A percentile compares a stretch with the other conserved stretches of the same genome.
Conservation (phyloP, 768 basidiomycete species). For the Trametes maxima region DNA sequence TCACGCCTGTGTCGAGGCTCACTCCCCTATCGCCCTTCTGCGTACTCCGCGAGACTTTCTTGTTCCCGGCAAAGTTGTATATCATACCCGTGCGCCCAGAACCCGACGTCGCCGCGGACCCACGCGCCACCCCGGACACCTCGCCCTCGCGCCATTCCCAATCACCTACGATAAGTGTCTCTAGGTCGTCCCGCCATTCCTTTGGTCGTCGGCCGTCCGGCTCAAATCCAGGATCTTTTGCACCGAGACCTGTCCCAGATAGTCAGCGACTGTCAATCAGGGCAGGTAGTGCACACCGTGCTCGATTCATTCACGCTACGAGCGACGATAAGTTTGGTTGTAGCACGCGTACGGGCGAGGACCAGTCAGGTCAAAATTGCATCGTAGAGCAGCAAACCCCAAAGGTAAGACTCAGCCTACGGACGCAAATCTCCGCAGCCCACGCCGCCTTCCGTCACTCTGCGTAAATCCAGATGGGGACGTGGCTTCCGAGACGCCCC, state of each 20-base stretch:
- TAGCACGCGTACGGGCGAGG: no score
- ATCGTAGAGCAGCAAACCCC: no score
- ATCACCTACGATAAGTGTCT: conserved; percentile 65
- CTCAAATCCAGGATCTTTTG: conserved; percentile 44
- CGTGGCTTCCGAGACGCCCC: no score
- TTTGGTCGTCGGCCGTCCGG: conserved; percentile 51
- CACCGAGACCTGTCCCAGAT: conserved; percentile 26
- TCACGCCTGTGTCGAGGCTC: conserved; percentile 29
- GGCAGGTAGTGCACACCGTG: no score
- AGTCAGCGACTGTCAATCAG: neutral
- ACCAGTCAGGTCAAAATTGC: no score
- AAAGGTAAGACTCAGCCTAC: no score
- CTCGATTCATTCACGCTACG: neutral
- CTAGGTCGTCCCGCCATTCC: conserved; percentile 59
- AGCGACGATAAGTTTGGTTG: no score
- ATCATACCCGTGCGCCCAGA: conserved; percentile 21
- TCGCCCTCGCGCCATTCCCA: conserved; percentile 68
- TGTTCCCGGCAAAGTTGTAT: conserved; percentile 28
- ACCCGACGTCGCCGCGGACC: conserved; percentile 43
- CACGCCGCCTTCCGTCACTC: no score
- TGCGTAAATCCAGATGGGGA: no score
- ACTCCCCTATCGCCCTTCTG: conserved; percentile 28
- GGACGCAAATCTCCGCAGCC: no score
- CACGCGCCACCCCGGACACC: conserved; percentile 55
- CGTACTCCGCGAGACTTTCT: conserved; percentile 16